Percentiles rank a stretch among this genome's conserved stretches.
Evolutionary conservation across 164 flowering plant species (phyloP).

Genomic region (Annona cherimola): DNA sequence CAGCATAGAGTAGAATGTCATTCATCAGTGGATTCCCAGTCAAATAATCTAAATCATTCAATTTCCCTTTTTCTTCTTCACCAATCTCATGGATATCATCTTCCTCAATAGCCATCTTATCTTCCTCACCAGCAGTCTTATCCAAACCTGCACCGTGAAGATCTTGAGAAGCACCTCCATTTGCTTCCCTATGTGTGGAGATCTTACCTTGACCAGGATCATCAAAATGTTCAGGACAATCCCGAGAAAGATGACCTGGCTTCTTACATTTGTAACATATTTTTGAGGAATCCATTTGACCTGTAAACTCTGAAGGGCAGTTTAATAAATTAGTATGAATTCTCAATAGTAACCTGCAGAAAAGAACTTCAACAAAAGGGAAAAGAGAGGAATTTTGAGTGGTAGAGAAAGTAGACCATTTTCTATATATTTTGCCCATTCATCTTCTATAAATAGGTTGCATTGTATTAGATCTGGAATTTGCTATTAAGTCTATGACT

Average conservation of each 20-base stretch:
- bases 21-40: conserved; percentile 81
- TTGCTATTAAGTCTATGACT: no score
- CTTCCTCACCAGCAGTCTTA: conserved; percentile 32
- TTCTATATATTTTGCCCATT: no score
- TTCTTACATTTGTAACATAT: conserved; percentile 90
- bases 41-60: conserved; percentile 84
- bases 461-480: no score
- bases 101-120: conserved; percentile 68
- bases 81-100: conserved; percentile 90
- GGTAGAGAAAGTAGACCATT: no score
- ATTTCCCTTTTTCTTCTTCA: conserved; percentile 80
- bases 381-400: no score
- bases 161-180: conserved; percentile 21
- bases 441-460: no score
- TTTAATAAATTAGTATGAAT: background rate
- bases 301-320: conserved; percentile 21
- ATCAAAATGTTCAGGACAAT: conserved; percentile 65
- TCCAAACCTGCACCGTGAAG: conserved; percentile 12
- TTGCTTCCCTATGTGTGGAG: conserved; percentile 16
- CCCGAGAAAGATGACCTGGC: conserved; percentile 77
- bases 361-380: background rate
- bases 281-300: conserved; percentile 52
- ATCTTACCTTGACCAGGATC: conserved; percentile 13
- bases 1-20: conserved; percentile 85
- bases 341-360: background rate